These are phyloP conservation scores for Takashimella tepidaria DNA, from an alignment of 1,284 basidiomycete genomes.

Conservation along the genomic window DNA sequence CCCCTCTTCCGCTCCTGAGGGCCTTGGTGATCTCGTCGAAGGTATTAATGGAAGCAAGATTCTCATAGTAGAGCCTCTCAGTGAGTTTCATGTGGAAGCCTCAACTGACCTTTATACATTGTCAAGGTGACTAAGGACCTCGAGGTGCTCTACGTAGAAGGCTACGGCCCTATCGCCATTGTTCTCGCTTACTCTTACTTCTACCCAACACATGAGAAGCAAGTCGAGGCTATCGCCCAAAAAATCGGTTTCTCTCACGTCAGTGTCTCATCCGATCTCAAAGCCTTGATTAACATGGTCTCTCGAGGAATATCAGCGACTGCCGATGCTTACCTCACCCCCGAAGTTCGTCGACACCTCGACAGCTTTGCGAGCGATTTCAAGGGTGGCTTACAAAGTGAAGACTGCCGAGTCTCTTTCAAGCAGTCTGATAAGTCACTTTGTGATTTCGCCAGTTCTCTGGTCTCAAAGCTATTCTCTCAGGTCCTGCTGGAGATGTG, in stretches of 20 bases:
- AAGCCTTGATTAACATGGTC: slow-evolving; percentile 36
- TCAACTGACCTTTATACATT: slow-evolving; percentile 59
- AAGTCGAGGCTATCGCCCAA: slow-evolving; percentile 8
- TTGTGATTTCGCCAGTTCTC: slow-evolving; percentile 3
- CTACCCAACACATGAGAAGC: slow-evolving; percentile 6
- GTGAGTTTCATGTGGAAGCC: background rate
- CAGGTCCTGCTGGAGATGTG: slow-evolving; percentile 51
- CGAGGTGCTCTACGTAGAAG: slow-evolving; percentile 17
- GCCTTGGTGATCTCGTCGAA: background rate
- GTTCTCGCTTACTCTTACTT: slow-evolving; percentile 23
- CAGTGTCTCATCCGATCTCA: slow-evolving; percentile 6
- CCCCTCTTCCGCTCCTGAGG: background rate
- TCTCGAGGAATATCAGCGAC: slow-evolving; percentile 47
- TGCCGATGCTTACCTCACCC: slow-evolving; percentile 51
- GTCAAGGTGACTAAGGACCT: slow-evolving; percentile 16
- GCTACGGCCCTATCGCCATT: slow-evolving; percentile 23
- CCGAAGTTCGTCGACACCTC: slow-evolving; percentile 43
- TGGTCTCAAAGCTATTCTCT: slow-evolving; percentile 8
- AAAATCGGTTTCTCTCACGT: slow-evolving; percentile 13
- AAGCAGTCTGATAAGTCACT: slow-evolving; percentile 43
- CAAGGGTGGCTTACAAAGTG: slow-evolving; percentile 5
- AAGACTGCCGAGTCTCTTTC: slow-evolving; percentile 26
- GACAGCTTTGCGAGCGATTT: slow-evolving; percentile 31
- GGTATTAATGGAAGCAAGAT: background rate
- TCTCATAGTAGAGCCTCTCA: background rate